These are phyloP conservation scores for Apiotrichum sp. DNA, from an alignment of 1,284 basidiomycete genomes.

Conservation along the genomic window DNA sequence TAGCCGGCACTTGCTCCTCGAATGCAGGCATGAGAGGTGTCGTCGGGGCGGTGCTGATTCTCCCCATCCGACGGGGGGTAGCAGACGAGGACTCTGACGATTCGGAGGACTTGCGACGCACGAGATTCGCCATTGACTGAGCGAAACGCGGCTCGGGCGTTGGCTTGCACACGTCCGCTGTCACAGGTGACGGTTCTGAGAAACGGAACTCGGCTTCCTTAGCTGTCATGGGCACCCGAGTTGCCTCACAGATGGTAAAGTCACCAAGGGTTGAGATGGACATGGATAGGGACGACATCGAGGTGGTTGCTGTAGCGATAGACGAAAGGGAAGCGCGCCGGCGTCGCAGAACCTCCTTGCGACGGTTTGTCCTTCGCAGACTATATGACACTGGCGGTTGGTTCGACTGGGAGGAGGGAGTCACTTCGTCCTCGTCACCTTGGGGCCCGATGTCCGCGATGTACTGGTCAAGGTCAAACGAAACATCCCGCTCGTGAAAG, in stretches of 20 bases:
- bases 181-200: not conserved
- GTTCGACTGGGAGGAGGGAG: not conserved
- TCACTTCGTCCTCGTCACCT: not conserved
- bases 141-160: not conserved
- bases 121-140: conserved; percentile 7
- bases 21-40: not conserved
- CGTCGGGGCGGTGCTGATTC: no score
- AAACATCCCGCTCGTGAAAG: conserved; percentile 18
- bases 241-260: conserved; percentile 23
- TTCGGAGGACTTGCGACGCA: no score
- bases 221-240: not conserved
- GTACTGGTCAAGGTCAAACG: conserved; percentile 37
- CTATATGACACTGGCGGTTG: no score
- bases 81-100: no score
- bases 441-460: conserved; percentile 20
- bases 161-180: not conserved
- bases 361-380: not conserved
- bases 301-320: not conserved
- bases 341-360: not conserved
- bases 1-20: no score
- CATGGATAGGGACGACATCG: not conserved
- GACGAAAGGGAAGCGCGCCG: not conserved
- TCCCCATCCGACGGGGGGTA: no score
- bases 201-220: not conserved
- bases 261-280: not conserved